Percentiles rank a stretch among this genome's conserved stretches.
These are phyloP conservation scores for Gloeophyllum trabeum DNA, from an alignment of 768 basidiomycete genomes.

Conservation along the genomic window DNA sequence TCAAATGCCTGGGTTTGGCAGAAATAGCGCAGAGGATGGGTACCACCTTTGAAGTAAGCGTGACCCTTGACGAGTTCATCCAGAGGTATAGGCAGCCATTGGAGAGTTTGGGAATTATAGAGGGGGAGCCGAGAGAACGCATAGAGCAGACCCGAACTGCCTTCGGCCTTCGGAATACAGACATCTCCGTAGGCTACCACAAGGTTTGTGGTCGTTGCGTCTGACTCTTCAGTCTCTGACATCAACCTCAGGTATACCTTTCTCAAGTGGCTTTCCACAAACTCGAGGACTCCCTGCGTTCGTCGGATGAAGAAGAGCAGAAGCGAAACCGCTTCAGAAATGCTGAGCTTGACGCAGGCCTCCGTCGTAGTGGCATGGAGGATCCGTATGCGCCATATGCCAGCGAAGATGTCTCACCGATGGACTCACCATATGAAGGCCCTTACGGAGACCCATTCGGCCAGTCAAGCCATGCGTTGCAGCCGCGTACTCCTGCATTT, in stretches of 20 bases:
- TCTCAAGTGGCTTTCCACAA: constrained; percentile 77
- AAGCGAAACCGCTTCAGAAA: constrained; percentile 71
- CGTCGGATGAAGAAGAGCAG: constrained; percentile 77
- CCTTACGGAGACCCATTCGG: constrained; percentile 41
- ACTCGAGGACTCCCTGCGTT: constrained; percentile 80
- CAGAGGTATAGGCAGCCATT: constrained; percentile 72
- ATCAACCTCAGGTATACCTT: constrained; percentile 61
- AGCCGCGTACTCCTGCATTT: constrained; percentile 74
- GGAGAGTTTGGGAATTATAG: constrained; percentile 38
- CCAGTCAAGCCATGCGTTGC: constrained; percentile 61
- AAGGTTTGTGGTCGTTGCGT: constrained; percentile 43
- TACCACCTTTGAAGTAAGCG: constrained; percentile 70
- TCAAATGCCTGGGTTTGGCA: constrained; percentile 67
- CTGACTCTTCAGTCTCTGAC: neutral
- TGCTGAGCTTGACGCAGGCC: constrained; percentile 61
- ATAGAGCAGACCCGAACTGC: constrained; percentile 47
- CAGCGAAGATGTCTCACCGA: constrained; percentile 32
- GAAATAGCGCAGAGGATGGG: constrained; percentile 63
- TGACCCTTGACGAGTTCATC: constrained; percentile 81
- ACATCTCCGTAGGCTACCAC: constrained; percentile 71
- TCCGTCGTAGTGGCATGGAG: constrained; percentile 38
- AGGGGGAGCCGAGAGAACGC: constrained; percentile 48
- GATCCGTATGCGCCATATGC: constrained; percentile 79
- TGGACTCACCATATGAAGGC: constrained; percentile 22
- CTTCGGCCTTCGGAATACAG: constrained; percentile 49